Conservation (phyloP, 495 filamentous ascomycete species). For the Saxophila tyrrhenica region DNA sequence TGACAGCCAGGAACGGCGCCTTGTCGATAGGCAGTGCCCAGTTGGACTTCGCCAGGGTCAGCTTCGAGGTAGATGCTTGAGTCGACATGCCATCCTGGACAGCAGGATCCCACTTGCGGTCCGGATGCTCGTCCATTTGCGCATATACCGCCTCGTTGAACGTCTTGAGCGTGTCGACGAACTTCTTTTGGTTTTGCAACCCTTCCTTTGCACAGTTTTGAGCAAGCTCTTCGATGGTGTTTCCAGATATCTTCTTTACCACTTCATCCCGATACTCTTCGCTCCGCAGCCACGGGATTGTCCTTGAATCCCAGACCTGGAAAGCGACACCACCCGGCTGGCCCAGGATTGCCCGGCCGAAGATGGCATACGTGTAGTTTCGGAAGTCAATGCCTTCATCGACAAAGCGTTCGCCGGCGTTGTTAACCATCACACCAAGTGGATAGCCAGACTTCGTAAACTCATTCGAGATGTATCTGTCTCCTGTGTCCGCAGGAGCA, state of each 20-base stretch:
- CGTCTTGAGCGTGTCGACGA: constrained; percentile 37
- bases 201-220: constrained; percentile 35
- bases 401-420: constrained; percentile 45
- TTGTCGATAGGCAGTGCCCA: constrained; percentile 49
- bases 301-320: constrained; percentile 49
- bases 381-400: constrained; percentile 52
- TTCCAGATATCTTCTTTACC: constrained; percentile 38
- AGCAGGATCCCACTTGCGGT: constrained; percentile 40
- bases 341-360: constrained; percentile 43
- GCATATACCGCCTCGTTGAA: constrained; percentile 43
- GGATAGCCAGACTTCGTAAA: constrained; percentile 59
- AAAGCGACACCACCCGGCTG: constrained; percentile 47
- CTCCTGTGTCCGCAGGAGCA: constrained; percentile 38
- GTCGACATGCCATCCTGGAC: constrained; percentile 47
- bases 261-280: constrained; percentile 50
- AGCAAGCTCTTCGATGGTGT: constrained; percentile 42
- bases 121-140: constrained; percentile 31
- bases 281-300: constrained; percentile 35
- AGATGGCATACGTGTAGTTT: constrained; percentile 54
- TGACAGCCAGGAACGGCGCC: constrained; percentile 47
- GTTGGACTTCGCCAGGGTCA: constrained; percentile 47
- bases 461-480: constrained; percentile 46
- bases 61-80: constrained; percentile 27
- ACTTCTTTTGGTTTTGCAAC: constrained; percentile 30
- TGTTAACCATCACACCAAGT: constrained; percentile 51